Base-by-base conservation (phyloP, 352 stramenopile genomes). In the Blastocystis sp. region DNA sequence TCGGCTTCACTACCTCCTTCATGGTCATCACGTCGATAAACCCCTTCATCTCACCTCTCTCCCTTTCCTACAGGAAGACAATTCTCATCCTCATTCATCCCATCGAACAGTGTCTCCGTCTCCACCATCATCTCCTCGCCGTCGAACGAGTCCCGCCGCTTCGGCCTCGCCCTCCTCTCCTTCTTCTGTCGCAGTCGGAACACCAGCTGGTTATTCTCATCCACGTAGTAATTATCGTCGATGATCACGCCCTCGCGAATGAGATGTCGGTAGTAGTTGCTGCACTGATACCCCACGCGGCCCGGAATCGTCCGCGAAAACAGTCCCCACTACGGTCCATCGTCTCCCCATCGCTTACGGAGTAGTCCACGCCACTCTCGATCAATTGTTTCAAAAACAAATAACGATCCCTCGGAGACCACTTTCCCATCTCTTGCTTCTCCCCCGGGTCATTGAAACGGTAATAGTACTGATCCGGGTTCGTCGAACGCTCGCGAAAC, bases 391-490 rank as follows among this genome's bases (percentile, higher is more conserved):
- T 77, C 79, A 88, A 63, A 57, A 88, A 88, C 18, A 59, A 49
- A 27, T 76, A 81, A 18, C 81, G 64, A 57, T 88, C 81, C 32
- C 75, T n/a, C n/a, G 48, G 14, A 14, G 77, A 87, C 86, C 86
- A 88, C n/a, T 85, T 56, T 32, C 86, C 86, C 0, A 77, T 88
- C n/a, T 7, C 38, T 57, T 88, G 86, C 44, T 76, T 73, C 40
- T 88, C 86, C 0, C 86, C 86, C 0, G 78, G 54, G 27, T 65
- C 51, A 44, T 88, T 88, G 48, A 88, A 88, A 3, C 86, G 76
- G 54, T 88, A 88, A 36, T 88, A 88, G 49, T 88, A 88, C n/a
- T 75, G 65, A 51, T 88, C 87, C 36, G 86, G 86, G 21, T 87
- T 87, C 38, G 48, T 38, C 27, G 72, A 84, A 42, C 77, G 64